Conservation (phyloP, 2,329 filamentous ascomycete species). For the Lachnellula cervina region DNA sequence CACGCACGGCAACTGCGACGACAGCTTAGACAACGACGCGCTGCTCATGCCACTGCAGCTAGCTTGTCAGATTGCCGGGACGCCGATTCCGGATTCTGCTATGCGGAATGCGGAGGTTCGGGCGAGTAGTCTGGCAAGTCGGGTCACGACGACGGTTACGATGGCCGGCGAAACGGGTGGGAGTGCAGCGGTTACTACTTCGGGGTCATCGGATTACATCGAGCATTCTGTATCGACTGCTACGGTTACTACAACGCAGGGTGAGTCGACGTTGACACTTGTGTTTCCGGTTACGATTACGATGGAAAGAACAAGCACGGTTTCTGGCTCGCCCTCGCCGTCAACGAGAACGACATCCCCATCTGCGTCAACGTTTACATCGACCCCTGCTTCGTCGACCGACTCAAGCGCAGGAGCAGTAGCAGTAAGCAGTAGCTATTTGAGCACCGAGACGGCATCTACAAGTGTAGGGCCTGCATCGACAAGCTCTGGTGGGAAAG, state of each 20-base stretch:
- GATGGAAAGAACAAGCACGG: conserved; percentile 9
- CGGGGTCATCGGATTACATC: not conserved
- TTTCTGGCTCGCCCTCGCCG: conserved; percentile 3
- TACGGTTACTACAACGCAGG: conserved; percentile 7
- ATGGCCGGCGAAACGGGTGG: conserved; percentile 4
- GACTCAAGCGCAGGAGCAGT: conserved; percentile 1
- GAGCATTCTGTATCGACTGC: conserved; percentile 1
- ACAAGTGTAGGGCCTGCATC: not conserved
- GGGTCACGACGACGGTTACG: conserved; percentile 21
- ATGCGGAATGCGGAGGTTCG: conserved; percentile 31
- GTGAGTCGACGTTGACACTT: conserved; percentile 5
- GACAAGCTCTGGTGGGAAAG: conserved; percentile 5
- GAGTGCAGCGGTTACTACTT: conserved; percentile 2
- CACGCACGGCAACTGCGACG: conserved; percentile 36
- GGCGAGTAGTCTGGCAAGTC: conserved; percentile 16
- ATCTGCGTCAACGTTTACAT: not conserved
- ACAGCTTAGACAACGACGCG: conserved; percentile 30
- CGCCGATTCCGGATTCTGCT: conserved; percentile 31
- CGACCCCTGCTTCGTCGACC: not conserved
- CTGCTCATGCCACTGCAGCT: conserved; percentile 33
- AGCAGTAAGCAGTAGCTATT: not conserved
- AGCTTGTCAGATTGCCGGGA: conserved; percentile 30
- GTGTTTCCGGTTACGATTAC: conserved; percentile 15
- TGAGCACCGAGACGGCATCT: not conserved
- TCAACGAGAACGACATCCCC: not conserved